Base-by-base conservation (phyloP, 2,329 filamentous ascomycete genomes). In the Paradendryphiella salina region DNA sequence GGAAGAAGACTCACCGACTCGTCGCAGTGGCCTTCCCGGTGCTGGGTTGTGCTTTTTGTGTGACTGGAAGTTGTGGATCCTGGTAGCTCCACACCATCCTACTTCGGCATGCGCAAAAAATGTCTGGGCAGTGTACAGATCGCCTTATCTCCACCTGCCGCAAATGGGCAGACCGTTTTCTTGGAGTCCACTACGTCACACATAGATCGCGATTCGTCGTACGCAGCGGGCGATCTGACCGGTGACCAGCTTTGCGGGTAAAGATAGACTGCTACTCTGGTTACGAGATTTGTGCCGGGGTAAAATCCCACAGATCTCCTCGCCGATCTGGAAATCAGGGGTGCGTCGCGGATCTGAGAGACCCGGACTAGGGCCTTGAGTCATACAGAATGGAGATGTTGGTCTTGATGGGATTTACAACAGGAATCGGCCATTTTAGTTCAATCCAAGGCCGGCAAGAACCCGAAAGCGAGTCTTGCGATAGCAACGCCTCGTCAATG, bases 311-410 rank as follows among this genome's bases (percentile, higher is more conserved):
- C 15, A 43, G 34, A 29, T 36, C 33, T 44, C 13, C n/a, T 51
- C 48, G 43, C 21, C 48, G 43, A 51, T 51, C 43, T 42, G 45
- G 26, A 26, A 51, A 21, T 31, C 31, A 35, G 20, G 26, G 36
- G 33, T 46, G 42, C 23, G 42, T 32, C 43, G 48, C 48, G 48
- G 48, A 39, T n/a, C n/a, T 47, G 43, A 43, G 10, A 41, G 48
- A 51, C 47, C 36, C 48, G 43, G 48, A 41, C 48, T 17, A 28
- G 48, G 43, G 43, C 40, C 8, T 31, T 23, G 48, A 51, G 48
- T 51, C 48, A 51, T 23, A 29, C 11, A 23, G 7, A 23, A 51
- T 51, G 37, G 32, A 28, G 9, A 41, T 33, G 20, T 13, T 15
- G 32, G 40, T 37, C 9, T 31, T 33, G 35, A 47, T 23, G 31